These are phyloP conservation scores for Tolypocladium inflatum DNA, from an alignment of 2,329 filamentous ascomycete genomes.

Conservation along the genomic window DNA sequence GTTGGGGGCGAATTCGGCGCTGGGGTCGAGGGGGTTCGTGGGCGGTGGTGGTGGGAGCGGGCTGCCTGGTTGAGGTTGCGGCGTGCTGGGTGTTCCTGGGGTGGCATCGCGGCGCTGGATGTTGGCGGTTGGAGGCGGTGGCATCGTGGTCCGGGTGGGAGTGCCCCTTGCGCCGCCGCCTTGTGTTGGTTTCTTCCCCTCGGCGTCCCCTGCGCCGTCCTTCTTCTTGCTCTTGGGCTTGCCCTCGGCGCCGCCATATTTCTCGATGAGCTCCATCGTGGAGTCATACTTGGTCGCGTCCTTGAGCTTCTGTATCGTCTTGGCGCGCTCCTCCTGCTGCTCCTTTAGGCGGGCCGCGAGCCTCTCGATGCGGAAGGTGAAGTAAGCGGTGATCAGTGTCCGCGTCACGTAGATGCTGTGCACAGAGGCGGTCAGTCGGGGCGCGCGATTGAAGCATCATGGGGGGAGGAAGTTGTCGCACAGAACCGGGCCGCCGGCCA, in stretches of 20 bases:
- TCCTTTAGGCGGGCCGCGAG: conserved; percentile 61
- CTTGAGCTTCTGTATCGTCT: conserved; percentile 90
- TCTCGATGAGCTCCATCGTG: conserved; percentile 84
- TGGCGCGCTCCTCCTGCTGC: conserved; percentile 68
- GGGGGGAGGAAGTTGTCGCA: conserved; percentile 30
- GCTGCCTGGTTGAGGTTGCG: background rate
- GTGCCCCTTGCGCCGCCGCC: conserved; percentile 6
- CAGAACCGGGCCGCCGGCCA: conserved; percentile 72
- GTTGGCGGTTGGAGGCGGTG: conserved; percentile 54
- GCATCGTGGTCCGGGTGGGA: conserved; percentile 35
- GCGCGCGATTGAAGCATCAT: background rate
- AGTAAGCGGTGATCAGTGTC: conserved; percentile 57
- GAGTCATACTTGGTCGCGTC: conserved; percentile 93
- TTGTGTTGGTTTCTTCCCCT: conserved; percentile 7
- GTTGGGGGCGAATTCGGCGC: conserved; percentile 66
- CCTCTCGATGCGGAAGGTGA: conserved; percentile 69
- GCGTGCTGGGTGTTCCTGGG: background rate
- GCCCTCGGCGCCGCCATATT: conserved; percentile 68
- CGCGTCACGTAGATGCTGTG: conserved; percentile 72
- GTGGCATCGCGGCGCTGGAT: conserved; percentile 35
- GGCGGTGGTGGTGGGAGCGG: conserved; percentile 16
- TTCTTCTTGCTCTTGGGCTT: conserved; percentile 17
- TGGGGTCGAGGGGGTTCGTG: conserved; percentile 23
- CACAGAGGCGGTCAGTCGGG: conserved; percentile 7
- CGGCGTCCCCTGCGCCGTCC: conserved; percentile 3